These are phyloP conservation scores for Carex pumila DNA, from an alignment of 176 grass and related monocot species.

Conservation along the genomic window DNA sequence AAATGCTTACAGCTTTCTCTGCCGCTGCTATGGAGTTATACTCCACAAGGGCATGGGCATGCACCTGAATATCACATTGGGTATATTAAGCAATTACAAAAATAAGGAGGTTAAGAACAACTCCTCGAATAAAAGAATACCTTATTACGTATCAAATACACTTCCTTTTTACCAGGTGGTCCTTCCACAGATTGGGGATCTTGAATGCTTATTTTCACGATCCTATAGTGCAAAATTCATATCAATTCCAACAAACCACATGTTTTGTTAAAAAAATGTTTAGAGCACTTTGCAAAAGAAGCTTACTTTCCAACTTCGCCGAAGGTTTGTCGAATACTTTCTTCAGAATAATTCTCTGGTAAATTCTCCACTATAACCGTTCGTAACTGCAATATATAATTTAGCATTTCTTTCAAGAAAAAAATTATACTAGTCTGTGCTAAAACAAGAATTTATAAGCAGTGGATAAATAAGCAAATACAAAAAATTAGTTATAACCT, in stretches of 20 bases:
- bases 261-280: neutral
- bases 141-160: slow-evolving; percentile 50
- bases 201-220: slow-evolving; percentile 62
- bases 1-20: slow-evolving; percentile 74
- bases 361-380: slow-evolving; percentile 84
- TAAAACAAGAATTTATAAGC: neutral
- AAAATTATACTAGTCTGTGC: neutral
- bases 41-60: slow-evolving; percentile 76
- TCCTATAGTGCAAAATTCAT: slow-evolving; percentile 29
- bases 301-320: slow-evolving; percentile 64
- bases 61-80: slow-evolving; percentile 33
- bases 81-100: neutral
- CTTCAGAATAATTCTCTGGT: slow-evolving; percentile 44
- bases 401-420: neutral
- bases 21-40: slow-evolving; percentile 53
- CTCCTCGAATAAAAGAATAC: slow-evolving; percentile 29
- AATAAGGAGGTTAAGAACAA: neutral
- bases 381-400: slow-evolving; percentile 40
- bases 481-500: slow-evolving; percentile 19
- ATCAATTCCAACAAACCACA: slow-evolving; percentile 16
- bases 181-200: slow-evolving; percentile 43
- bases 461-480: neutral
- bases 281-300: neutral
- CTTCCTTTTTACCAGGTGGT: slow-evolving; percentile 36
- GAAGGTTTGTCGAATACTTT: slow-evolving; percentile 59